Evolutionary conservation across 208 protist genomes (phyloP).

Genomic region (Phytomonas serpens): DNA sequence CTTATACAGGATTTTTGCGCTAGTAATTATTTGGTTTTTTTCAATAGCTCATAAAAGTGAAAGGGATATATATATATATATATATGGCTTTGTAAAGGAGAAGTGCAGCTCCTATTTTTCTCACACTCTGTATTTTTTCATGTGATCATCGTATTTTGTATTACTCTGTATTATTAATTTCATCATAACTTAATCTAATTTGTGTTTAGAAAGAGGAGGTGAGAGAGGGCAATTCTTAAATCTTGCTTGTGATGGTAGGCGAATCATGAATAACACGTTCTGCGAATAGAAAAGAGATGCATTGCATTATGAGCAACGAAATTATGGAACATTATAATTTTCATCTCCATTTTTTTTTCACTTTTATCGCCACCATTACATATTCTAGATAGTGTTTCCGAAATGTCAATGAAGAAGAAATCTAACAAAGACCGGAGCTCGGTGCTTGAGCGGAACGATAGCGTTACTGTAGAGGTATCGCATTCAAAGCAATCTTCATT

Average conservation of each 20-base stretch:
- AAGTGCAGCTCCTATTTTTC: too few species aligned
- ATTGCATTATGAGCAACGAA: not conserved
- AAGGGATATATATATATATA: not conserved
- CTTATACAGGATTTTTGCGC: too few species aligned
- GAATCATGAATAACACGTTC: not conserved
- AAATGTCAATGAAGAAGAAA: conserved; percentile 6
- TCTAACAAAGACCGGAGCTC: conserved; percentile 1
- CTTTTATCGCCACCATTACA: not conserved
- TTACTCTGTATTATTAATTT: not conserved
- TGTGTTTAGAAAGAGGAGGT: not conserved
- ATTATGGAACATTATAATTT: not conserved
- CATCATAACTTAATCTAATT: not conserved
- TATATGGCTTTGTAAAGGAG: too few species aligned
- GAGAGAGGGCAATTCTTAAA: not conserved
- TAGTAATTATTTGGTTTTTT: not conserved
- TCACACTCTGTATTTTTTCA: not conserved
- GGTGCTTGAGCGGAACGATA: not conserved
- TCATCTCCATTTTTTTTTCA: not conserved
- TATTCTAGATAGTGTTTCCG: not conserved
- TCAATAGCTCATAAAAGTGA: not conserved
- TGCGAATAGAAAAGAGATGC: not conserved
- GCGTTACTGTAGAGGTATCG: not conserved
- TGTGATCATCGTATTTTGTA: not conserved
- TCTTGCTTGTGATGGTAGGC: not conserved
- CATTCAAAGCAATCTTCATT: conserved; percentile 8